Base-by-base conservation (phyloP, 768 basidiomycete species). In the Boletus pseudo-olivaceus region DNA sequence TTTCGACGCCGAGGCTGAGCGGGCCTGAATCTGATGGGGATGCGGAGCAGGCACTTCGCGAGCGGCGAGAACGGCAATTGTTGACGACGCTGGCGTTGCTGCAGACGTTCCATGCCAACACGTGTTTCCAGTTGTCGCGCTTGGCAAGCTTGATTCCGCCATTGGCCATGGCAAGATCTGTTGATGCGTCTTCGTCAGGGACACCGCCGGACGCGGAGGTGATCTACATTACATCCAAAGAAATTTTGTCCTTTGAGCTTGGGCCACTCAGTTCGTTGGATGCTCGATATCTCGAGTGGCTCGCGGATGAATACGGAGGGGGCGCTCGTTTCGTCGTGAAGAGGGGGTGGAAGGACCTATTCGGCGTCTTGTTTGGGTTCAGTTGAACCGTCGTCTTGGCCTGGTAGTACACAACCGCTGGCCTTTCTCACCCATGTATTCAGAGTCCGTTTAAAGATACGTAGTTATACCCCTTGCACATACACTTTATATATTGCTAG, bases 231-330 rank as follows among this genome's bases (percentile, higher is more conserved):
- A 76, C 79, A 2, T 81, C 88, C 11, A 82, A 77, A 60, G 87
- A 90, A 55, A 73, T 92, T 8, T 50, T 82, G 11, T 74, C 81
- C 14, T 84, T 93, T 44, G 88, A 88, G 65, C 78, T 93, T 0
- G 85, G 88, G 1, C 84, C 89, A 7, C 70, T 90, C 54, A 93
- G 90, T 62, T 72, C 75, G 5, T 64, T 84, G 44, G 90, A 93
- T 57, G 84, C 78, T n/a, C 76, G 74, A 40, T 92, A 91, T 65
- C 71, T 91, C 33, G 88, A 90, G 65, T 92, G 88, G 88, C 73
- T 93, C 17, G 81, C 76, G 1, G 77, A 77, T 47, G 86, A 88
- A 68, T 88, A 88, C 54, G 82, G 77, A 4, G 75, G 75, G 2
- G 77, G 78, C 0, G 57, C 60, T 8, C 63, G 61, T 48, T 67